These are phyloP conservation scores for Flaveria linearis DNA, from an alignment of 129 eudicot genomes.

Conservation along the genomic window DNA sequence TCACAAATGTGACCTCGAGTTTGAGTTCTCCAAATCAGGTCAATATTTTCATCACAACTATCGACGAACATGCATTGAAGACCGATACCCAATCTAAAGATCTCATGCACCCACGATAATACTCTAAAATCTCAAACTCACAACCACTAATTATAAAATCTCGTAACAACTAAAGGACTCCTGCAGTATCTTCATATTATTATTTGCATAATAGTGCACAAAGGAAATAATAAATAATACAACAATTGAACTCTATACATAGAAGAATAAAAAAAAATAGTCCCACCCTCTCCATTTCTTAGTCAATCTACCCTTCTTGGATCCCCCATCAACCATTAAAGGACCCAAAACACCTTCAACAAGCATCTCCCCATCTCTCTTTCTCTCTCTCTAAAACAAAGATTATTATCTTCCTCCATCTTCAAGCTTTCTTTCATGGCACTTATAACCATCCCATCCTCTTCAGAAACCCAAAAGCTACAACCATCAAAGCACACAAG, in stretches of 20 bases:
- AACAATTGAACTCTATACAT: neutral
- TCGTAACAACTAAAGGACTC: neutral
- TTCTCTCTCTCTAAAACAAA: constrained; percentile 11
- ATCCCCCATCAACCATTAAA: constrained; percentile 60
- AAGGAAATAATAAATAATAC: neutral
- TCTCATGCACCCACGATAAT: too few species aligned
- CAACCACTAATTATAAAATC: neutral
- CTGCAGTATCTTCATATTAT: neutral
- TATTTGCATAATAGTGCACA: neutral
- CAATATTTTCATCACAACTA: too few species aligned
- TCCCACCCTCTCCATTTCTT: constrained; percentile 39
- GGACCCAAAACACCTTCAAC: constrained; percentile 34
- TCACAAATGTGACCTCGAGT: too few species aligned
- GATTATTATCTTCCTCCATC: constrained; percentile 13
- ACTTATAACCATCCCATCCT: constrained; percentile 50
- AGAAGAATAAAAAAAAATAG: constrained; percentile 2
- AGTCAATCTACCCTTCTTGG: constrained; percentile 32
- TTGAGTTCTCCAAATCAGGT: too few species aligned
- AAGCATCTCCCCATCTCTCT: constrained; percentile 27
- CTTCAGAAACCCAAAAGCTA: constrained; percentile 35
- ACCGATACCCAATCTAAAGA: too few species aligned
- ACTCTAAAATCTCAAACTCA: neutral
- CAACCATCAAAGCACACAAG: constrained; percentile 40
- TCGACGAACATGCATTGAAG: too few species aligned
- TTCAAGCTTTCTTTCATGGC: constrained; percentile 45